phyloP scores from a whole-genome alignment of 2,329 filamentous ascomycete genomes.

The Phaeosphaeria sp. region DNA sequence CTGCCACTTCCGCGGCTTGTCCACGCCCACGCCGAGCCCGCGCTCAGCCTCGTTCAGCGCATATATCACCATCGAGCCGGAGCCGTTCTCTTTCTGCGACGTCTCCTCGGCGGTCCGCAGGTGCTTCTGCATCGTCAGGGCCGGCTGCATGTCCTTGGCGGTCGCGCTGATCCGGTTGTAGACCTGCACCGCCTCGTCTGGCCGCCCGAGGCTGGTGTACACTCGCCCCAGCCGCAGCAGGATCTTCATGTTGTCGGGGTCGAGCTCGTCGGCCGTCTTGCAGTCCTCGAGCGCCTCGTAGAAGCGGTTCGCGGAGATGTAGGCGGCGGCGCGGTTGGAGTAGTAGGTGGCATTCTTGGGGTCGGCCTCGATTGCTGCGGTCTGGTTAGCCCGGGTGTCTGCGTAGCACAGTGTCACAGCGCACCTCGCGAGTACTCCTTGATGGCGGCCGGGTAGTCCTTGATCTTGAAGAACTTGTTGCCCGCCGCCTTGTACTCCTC shows the following conservation, averaged over 20 bases:
- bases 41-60: constrained; percentile 90
- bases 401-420: constrained; percentile 33
- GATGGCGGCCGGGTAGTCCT: constrained; percentile 86
- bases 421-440: constrained; percentile 94
- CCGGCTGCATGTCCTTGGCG: constrained; percentile 83
- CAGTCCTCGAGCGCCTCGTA: constrained; percentile 85
- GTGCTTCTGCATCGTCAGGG: constrained; percentile 84
- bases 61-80: constrained; percentile 89
- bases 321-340: constrained; percentile 92
- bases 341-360: constrained; percentile 88
- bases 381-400: constrained; percentile 28
- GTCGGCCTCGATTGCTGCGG: constrained; percentile 82
- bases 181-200: constrained; percentile 83
- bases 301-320: constrained; percentile 86
- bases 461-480: constrained; percentile 97
- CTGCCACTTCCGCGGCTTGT: constrained; percentile 90
- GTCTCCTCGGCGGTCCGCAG: constrained; percentile 80
- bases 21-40: constrained; percentile 75
- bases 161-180: constrained; percentile 83
- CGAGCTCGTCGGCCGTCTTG: constrained; percentile 79
- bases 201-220: constrained; percentile 84
- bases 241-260: constrained; percentile 87
- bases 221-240: constrained; percentile 87
- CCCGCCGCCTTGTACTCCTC: constrained; percentile 91
- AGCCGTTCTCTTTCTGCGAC: constrained; percentile 70